Conservation (phyloP, 768 basidiomycete species). For the Gloeophyllum trabeum region DNA sequence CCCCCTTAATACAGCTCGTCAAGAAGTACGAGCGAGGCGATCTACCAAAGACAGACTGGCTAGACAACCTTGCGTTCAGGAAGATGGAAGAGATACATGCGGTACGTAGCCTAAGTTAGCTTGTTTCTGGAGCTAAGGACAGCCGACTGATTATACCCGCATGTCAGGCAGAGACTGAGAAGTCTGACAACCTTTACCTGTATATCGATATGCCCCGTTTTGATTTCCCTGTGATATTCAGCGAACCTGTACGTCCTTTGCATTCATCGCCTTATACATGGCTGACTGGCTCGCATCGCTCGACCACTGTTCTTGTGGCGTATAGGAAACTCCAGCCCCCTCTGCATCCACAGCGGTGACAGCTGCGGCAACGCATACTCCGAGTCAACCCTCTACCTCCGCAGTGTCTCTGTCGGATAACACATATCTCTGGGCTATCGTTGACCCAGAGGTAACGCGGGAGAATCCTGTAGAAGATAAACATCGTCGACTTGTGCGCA, state of each 20-base stretch:
- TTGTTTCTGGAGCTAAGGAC: not conserved
- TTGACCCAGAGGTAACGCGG: conserved; percentile 83
- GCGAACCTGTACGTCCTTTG: conserved; percentile 62
- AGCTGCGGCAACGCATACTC: no score
- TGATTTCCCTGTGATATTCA: conserved; percentile 94
- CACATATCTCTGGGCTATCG: conserved; percentile 69
- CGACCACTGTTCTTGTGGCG: no score
- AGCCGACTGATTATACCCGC: not conserved
- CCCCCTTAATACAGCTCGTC: conserved; percentile 58
- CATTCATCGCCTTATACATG: not conserved
- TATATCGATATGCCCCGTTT: conserved; percentile 95
- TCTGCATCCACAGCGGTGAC: no score
- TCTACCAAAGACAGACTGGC: conserved; percentile 89
- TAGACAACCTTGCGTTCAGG: conserved; percentile 86
- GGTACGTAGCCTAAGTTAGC: conserved; percentile 29
- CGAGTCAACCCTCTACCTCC: conserved; percentile 27
- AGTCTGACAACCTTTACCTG: conserved; percentile 89
- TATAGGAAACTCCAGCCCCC: no score
- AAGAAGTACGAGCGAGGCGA: conserved; percentile 97
- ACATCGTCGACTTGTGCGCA: conserved; percentile 86
- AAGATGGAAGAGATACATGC: conserved; percentile 94
- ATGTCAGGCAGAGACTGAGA: conserved; percentile 72
- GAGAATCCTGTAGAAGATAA: conserved; percentile 99
- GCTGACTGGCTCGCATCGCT: not conserved
- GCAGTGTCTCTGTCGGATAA: conserved; percentile 52